Evolutionary conservation across 768 basidiomycete species (phyloP), one percentile per base, ranked within the genome.

Genomic region (Dictyophora rubrovolvata): DNA sequence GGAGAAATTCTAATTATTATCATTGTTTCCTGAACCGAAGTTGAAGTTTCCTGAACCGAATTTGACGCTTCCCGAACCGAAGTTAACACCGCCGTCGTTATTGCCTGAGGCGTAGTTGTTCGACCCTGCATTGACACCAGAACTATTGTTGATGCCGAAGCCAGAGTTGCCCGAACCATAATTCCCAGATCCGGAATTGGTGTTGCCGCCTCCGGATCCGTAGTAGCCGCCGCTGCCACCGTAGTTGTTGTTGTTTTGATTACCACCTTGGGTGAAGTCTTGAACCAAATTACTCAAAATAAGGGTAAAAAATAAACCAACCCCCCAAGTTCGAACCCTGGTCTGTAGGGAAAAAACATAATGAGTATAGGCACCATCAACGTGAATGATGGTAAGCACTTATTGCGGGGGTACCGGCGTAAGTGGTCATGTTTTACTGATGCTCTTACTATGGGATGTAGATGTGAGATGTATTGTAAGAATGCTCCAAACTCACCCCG

Each of bases 131-230:
- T 42, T 23, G 21, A 22, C 22, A 20, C 54, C 37, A 37, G 54
- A 42, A 16, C 50, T 11, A 34, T 51, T 4, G 20, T 50, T 52
- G 22, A 11, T 28, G 11, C 56, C 18, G 12, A 48, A 58, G 1
- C 56, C 48, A 33, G 9, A 57, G 11, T 57, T 57, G 7, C 54
- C 36, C 6, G 42, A 42, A 9, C 42, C 11, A n/a, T 35, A 3
- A 36, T 54, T 34, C 8, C 35, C 53, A 14, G 56, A 57, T 34
- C 56, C 56, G 28, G 51, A 58, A 50, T 28, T 35, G 28, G 51
- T 51, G n/a, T 51, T 2, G 50, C 14, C 14, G 33, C 22, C n/a
- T n/a, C n/a, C n/a, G n/a, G n/a, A n/a, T n/a, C n/a, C n/a, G n/a
- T n/a, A n/a, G n/a, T n/a, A n/a, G n/a, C n/a, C n/a, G n/a, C n/a